phyloP scores from a whole-genome alignment of 805 yeast species.

The Saccharomycopsis sp. region DNA sequence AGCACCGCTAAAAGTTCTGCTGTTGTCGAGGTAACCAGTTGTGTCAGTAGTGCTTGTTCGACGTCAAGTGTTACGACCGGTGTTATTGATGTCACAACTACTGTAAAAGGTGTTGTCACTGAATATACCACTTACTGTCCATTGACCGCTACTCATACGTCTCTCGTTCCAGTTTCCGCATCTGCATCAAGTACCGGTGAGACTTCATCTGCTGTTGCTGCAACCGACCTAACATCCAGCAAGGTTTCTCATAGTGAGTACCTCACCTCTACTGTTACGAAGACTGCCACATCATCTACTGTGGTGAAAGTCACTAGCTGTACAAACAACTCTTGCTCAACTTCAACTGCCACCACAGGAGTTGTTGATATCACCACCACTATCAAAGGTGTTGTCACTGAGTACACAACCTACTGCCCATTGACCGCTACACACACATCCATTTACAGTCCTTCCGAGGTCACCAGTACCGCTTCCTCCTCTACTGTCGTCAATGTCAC shows the following conservation, averaged over 20 bases:
- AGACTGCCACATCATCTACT: neutral
- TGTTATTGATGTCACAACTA: neutral
- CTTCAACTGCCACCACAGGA: conserved; percentile 15
- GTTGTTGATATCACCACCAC: conserved; percentile 18
- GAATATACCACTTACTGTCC: conserved; percentile 24
- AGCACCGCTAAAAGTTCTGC: conserved; percentile 18
- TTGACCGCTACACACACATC: conserved; percentile 12
- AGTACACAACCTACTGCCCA: conserved; percentile 19
- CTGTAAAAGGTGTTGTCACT: conserved; percentile 20
- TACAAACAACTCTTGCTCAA: conserved; percentile 20
- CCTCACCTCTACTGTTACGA: neutral
- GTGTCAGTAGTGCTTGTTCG: conserved; percentile 10
- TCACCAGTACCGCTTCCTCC: neutral
- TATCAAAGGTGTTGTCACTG: conserved; percentile 15
- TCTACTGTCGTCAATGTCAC: conserved; percentile 20
- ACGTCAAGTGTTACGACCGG: neutral
- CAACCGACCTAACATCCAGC: neutral
- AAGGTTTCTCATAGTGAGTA: neutral
- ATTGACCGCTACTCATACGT: conserved; percentile 17
- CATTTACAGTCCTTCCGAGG: conserved; percentile 29
- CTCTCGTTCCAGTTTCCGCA: neutral
- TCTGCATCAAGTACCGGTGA: conserved; percentile 2
- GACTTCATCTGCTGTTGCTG: conserved; percentile 2
- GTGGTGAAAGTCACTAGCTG: conserved; percentile 23
- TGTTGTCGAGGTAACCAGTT: conserved; percentile 18